Evolutionary conservation across 768 basidiomycete species (phyloP), one percentile per base, ranked within the genome.

Genomic region (Agrocybe praecox): DNA sequence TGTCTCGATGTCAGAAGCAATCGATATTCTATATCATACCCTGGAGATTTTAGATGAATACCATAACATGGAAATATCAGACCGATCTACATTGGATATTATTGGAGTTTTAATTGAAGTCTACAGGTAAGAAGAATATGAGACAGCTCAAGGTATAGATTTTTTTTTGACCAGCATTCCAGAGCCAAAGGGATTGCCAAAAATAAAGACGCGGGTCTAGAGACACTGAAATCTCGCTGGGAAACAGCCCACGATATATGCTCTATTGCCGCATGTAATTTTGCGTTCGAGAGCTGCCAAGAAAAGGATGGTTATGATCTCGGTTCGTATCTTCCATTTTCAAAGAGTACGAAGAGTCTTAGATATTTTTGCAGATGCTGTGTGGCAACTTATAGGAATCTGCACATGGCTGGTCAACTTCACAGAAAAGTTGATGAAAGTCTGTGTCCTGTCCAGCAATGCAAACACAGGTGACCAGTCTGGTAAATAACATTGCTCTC

Each of bases 331-430:
- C 6, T 24, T 6, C 17, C n/a, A n/a, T 45, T 52, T 22, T 21
- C 33, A 48, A 11, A 52, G 23, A 43, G 24, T 46, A 54, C 58
- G 64, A 29, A 18, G 18, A n/a, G 17, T 29, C 8, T 7, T 17
- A 12, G 14, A 15, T 7, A 4, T 32, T 17, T 43, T 56, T 49
- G 24, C 52, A 93, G 90, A 85, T 52, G 83, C 87, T 33, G 79
- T 85, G 23, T 92, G 91, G 91, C 86, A 88, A 59, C 76, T 92
- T 14, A 81, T 86, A 46, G 81, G 80, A 9, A 64, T 91, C 46
- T 82, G 80, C 1, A 73, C 72, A 8, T 93, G 89, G 89, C 67
- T 83, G 44, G 72, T 90, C 23, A 70, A 71, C 32, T 85, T 90
- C 60, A 59, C 85, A 18, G 88, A 89, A 66, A 80, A 72, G 50